A percentile compares a stretch with the other conserved stretches of the same genome.
Conservation (phyloP, 2,329 filamentous ascomycete genomes). For the Verticillium tricorpus region DNA sequence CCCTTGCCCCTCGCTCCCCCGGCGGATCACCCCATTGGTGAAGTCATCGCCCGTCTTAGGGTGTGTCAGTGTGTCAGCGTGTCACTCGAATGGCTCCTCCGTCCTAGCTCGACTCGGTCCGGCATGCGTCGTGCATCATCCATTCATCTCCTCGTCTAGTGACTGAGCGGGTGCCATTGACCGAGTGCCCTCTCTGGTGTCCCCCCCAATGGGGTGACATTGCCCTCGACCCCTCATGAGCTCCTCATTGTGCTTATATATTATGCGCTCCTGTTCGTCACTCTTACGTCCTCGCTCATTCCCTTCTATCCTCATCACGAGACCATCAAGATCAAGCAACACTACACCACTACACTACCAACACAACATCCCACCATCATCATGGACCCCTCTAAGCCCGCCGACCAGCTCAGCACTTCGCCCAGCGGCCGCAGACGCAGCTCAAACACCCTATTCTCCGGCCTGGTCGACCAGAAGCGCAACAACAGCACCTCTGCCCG, state of each 20-base stretch:
- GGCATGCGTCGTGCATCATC: not conserved
- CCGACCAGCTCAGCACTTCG: slow-evolving; percentile 1
- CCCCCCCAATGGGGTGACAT: not conserved
- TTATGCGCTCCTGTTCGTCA: not conserved
- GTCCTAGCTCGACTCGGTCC: not conserved
- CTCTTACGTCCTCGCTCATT: rapidly evolving
- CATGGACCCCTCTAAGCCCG: slow-evolving; percentile 12
- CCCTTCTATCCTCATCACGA: rapidly evolving
- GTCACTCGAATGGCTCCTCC: too few species aligned
- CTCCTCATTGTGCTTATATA: slow-evolving; percentile 6
- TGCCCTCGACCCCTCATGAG: not conserved
- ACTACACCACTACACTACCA: not conserved
- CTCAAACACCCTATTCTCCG: slow-evolving; percentile 46
- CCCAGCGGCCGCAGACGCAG: slow-evolving; percentile 25
- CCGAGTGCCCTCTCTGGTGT: not conserved
- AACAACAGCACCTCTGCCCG: slow-evolving; percentile 39
- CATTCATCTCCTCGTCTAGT: not conserved
- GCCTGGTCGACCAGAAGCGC: slow-evolving; percentile 48
- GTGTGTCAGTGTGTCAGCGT: not conserved
- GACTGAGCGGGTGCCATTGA: not conserved
- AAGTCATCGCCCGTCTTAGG: slow-evolving; percentile 5
- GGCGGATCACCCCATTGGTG: slow-evolving; percentile 11
- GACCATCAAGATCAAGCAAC: not conserved
- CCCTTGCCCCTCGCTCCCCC: slow-evolving; percentile 1
- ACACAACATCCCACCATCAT: not conserved